Evolutionary conservation across 2,329 filamentous ascomycete species (phyloP).

Genomic region (Myriangium duriaei): DNA sequence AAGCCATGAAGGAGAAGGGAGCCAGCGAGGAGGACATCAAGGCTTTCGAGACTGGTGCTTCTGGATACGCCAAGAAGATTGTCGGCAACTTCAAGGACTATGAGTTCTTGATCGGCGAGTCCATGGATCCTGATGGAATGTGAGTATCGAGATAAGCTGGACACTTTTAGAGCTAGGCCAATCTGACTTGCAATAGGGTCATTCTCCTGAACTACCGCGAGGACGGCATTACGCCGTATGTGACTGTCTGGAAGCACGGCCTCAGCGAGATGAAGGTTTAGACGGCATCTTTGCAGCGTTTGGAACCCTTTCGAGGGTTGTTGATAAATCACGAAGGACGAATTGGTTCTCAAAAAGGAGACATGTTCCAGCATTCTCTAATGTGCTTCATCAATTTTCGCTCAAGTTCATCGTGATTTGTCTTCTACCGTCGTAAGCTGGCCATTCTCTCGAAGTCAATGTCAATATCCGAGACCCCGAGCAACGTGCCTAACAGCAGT

Average conservation of each 20-base stretch:
- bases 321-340: too few species aligned
- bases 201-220: slow-evolving; percentile 95
- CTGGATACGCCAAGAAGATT: slow-evolving; percentile 68
- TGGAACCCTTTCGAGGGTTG: too few species aligned
- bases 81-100: slow-evolving; percentile 85
- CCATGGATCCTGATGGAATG: slow-evolving; percentile 91
- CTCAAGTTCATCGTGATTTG: too few species aligned
- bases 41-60: slow-evolving; percentile 67
- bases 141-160: slow-evolving; percentile 36
- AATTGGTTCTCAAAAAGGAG: too few species aligned
- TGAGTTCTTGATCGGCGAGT: slow-evolving; percentile 86
- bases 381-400: too few species aligned
- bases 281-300: too few species aligned
- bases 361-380: too few species aligned
- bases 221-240: slow-evolving; percentile 81
- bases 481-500: too few species aligned
- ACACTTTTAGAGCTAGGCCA: not conserved
- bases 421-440: too few species aligned
- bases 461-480: too few species aligned
- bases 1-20: slow-evolving; percentile 49
- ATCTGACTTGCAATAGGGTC: slow-evolving; percentile 43
- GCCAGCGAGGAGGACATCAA: slow-evolving; percentile 55
- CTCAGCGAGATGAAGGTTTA: slow-evolving; percentile 86
- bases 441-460: too few species aligned
- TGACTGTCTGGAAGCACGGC: slow-evolving; percentile 93